phyloP scores from a whole-genome alignment of 2,329 filamentous ascomycete species.

The Trichoderma sp. region DNA sequence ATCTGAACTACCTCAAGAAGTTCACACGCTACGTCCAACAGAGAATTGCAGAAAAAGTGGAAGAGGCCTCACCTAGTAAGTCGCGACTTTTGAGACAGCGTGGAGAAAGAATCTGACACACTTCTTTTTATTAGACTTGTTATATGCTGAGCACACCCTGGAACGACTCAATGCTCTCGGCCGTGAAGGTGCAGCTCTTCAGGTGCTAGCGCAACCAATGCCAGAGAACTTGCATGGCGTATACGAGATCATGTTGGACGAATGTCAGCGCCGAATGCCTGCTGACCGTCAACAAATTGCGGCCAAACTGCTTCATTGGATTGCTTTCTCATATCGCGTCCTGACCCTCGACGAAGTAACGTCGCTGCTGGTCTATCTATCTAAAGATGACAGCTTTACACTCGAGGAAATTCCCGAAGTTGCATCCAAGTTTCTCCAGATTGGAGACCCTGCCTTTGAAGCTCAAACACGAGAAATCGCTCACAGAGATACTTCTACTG shows the following conservation, averaged over 20 bases:
- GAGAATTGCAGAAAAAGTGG: constrained; percentile 31
- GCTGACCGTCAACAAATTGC: constrained; percentile 23
- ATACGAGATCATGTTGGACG: constrained; percentile 29
- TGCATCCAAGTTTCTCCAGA: constrained; percentile 28
- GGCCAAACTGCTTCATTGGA: constrained; percentile 29
- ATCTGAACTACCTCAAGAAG: constrained; percentile 26
- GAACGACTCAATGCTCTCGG: constrained; percentile 31
- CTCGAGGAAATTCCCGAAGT: constrained; percentile 30
- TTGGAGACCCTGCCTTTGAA: constrained; percentile 29
- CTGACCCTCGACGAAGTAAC: constrained; percentile 27
- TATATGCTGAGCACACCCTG: constrained; percentile 39
- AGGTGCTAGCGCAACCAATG: constrained; percentile 28
- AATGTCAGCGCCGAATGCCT: constrained; percentile 29
- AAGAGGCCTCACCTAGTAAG: constrained; percentile 34
- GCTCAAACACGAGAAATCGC: constrained; percentile 22
- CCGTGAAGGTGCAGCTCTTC: constrained; percentile 34
- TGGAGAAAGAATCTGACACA: neutral
- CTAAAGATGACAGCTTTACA: constrained; percentile 24
- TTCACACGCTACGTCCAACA: constrained; percentile 33
- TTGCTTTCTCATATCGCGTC: constrained; percentile 27
- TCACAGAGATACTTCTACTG: constrained; percentile 5
- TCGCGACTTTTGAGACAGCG: neutral
- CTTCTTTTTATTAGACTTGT: constrained; percentile 28
- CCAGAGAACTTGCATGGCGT: constrained; percentile 28
- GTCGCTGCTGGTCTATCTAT: constrained; percentile 25